Evolutionary conservation across 2,329 filamentous ascomycete genomes (phyloP).

Genomic region (Teratosphaeriaceae sp.): DNA sequence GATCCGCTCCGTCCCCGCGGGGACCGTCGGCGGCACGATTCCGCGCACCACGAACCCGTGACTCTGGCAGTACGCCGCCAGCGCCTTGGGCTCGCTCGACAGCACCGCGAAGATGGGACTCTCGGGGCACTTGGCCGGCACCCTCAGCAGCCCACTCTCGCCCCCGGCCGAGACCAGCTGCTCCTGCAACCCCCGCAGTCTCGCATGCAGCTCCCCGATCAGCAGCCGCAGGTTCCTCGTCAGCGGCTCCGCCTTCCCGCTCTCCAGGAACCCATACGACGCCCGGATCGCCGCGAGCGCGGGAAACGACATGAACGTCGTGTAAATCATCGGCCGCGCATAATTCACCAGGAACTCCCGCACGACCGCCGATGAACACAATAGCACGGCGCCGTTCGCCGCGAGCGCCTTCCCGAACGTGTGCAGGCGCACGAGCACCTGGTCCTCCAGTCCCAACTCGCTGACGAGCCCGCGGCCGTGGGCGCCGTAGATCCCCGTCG

Average conservation of each 20-base stretch:
- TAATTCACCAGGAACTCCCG: conserved; percentile 67
- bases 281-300: conserved; percentile 53
- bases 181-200: conserved; percentile 35
- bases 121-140: conserved; percentile 35
- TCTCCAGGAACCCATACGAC: conserved; percentile 51
- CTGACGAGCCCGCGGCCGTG: conserved; percentile 54
- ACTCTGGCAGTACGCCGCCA: conserved; percentile 56
- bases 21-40: conserved; percentile 64
- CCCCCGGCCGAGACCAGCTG: neutral
- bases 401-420: conserved; percentile 64
- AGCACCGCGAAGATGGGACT: conserved; percentile 62
- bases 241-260: conserved; percentile 41
- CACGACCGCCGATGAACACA: conserved; percentile 53
- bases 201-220: conserved; percentile 39
- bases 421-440: conserved; percentile 53
- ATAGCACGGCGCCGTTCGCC: conserved; percentile 59
- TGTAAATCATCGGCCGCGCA: conserved; percentile 68
- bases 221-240: conserved; percentile 39
- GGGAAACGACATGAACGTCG: conserved; percentile 60
- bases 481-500: conserved; percentile 53
- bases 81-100: conserved; percentile 49
- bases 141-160: conserved; percentile 14
- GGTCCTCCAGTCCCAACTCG: conserved; percentile 48
- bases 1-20: conserved; percentile 55
- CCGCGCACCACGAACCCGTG: conserved; percentile 55